Base-by-base conservation (phyloP, 140 eudicot genomes). In the Stevia rebaudiana region DNA sequence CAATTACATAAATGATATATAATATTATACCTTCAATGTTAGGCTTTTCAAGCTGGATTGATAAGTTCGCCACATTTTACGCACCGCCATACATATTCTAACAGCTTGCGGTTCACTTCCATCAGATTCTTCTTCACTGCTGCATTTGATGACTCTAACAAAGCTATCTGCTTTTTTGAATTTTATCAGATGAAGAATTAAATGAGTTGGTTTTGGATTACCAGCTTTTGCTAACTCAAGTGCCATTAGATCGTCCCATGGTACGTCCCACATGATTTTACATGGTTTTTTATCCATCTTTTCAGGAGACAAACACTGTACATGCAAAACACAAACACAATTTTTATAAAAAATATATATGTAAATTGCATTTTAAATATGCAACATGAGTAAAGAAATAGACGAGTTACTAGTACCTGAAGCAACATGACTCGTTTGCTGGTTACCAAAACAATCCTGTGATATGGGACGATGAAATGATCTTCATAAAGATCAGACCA, bases 241-340 rank as follows among this genome's bases (percentile, higher is more conserved):
- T 36, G 95, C 77, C 79, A 92, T 74, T 11, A 92, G 78, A 73
- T 92, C 99, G 62, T 88, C 96, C 99, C 99, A 92, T 18, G 94
- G 82, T n/a, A 88, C 95, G 48, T 92, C 99, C 99, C 99, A 92
- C 91, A 85, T 69, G 66, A 92, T 92, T 81, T 92, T 92, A 86
- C 97, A 87, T 35, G 99, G 99, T 67, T 74, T 88, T 68, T 72
- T 85, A 66, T 85, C 99, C 90, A 92, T 83, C 77, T 73, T 83
- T 62, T 88, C 86, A n/a, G 83, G 94, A 65, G 86, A 74, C 67
- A 79, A 61, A 75, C 90, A 88, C 99, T 90, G 69, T 61, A 33
- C 30, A 78, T 33, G 56, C 60, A 61, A 54, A 63, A 76, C 39
- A 57, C 51, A 40, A 23, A 53, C 23, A 53, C 37, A 52, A 63